Evolutionary conservation across 345 rosid species (phyloP).

Genomic region (Camelina sativa): DNA sequence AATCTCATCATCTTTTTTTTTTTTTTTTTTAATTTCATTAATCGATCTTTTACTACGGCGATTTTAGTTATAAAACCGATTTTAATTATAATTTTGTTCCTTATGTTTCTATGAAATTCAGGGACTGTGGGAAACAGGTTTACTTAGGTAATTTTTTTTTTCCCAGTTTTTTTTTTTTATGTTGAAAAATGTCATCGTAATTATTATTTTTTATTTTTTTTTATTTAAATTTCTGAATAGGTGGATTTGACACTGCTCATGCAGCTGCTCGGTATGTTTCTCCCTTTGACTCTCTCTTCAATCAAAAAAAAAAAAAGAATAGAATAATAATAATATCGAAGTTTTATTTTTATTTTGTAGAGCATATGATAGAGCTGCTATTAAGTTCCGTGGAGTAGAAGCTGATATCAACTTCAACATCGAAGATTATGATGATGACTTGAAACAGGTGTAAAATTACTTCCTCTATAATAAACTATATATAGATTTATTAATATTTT

Average conservation of each 20-base stretch:
- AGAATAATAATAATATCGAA: too few relatives aligned
- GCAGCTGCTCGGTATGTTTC: slow-evolving; percentile 92
- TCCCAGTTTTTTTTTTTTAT: neutral
- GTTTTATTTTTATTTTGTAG: slow-evolving; percentile 46
- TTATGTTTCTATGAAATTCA: slow-evolving; percentile 48
- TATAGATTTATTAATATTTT: neutral
- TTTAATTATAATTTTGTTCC: neutral
- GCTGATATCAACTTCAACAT: slow-evolving; percentile 93
- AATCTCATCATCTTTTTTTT: neutral
- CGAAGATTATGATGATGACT: slow-evolving; percentile 91
- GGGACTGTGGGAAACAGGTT: slow-evolving; percentile 99
- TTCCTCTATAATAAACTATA: neutral
- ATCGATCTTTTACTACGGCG: neutral
- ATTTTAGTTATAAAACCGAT: neutral
- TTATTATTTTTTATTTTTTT: slow-evolving; percentile 9
- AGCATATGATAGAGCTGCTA: slow-evolving; percentile 99
- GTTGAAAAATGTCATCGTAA: slow-evolving; percentile 17
- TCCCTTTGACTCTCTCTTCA: slow-evolving; percentile 24
- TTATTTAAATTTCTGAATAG: slow-evolving; percentile 45
- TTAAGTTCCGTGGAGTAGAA: slow-evolving; percentile 94
- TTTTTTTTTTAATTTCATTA: neutral
- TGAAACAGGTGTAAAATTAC: slow-evolving; percentile 71
- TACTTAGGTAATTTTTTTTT: slow-evolving; percentile 69
- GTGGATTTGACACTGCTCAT: slow-evolving; percentile 99
- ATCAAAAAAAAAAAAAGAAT: neutral